phyloP scores from a whole-genome alignment of 1,284 basidiomycete species.

The Heterobasidion annosum region DNA sequence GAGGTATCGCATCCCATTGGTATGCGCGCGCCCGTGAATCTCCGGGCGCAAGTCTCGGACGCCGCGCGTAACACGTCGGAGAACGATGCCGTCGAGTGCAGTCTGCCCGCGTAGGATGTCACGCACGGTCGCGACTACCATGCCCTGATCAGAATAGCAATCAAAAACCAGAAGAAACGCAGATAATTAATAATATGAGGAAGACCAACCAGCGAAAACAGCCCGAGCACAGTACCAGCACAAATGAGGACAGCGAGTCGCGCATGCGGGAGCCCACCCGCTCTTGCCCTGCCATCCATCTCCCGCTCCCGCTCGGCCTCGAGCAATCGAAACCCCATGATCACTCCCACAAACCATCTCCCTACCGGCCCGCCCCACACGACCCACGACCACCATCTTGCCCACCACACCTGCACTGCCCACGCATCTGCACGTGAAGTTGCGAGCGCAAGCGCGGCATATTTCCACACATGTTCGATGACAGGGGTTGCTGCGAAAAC shows the following conservation, averaged over 20 bases:
- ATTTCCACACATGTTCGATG: conserved; percentile 17
- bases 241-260: conserved; percentile 20
- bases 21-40: too few relatives aligned
- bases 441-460: conserved; percentile 24
- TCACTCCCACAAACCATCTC: conserved; percentile 32
- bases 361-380: conserved; percentile 39
- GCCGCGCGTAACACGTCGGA: neutral
- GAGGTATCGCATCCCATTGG: neutral
- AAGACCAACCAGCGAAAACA: conserved; percentile 31
- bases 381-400: conserved; percentile 39
- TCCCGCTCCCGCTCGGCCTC: conserved; percentile 6
- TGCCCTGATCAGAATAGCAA: conserved; percentile 12
- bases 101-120: conserved; percentile 24
- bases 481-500: conserved; percentile 25
- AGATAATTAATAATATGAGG: neutral
- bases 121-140: conserved; percentile 19
- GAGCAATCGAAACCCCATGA: conserved; percentile 30
- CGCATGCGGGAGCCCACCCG: conserved; percentile 33
- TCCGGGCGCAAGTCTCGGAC: neutral
- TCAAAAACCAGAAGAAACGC: neutral
- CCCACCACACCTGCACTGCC: conserved; percentile 35
- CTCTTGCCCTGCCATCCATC: conserved; percentile 9
- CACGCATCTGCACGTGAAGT: conserved; percentile 26
- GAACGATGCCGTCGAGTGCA: conserved; percentile 21
- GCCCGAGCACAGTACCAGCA: conserved; percentile 23